Conservation (phyloP, 306 rosid species). For the Acacia confusa region DNA sequence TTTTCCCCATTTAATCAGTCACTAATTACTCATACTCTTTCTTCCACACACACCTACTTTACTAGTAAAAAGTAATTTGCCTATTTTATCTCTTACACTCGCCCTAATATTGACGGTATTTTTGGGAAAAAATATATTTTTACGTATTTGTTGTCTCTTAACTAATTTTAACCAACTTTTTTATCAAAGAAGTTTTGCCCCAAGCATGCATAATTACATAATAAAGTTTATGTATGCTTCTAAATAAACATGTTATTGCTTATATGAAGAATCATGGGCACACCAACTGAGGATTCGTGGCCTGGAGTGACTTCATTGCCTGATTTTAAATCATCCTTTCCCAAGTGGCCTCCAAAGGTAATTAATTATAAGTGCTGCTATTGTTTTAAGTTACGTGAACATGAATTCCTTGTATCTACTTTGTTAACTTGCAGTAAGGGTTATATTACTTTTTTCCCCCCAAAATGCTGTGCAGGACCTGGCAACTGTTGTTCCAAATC, state of each 20-base stretch:
- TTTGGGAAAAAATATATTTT: too few species aligned
- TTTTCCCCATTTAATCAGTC: too few species aligned
- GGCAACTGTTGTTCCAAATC: slow-evolving; percentile 79
- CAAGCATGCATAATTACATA: background rate
- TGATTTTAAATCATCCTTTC: slow-evolving; percentile 92
- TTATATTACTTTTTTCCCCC: background rate
- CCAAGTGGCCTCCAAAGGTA: slow-evolving; percentile 92
- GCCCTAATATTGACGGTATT: too few species aligned
- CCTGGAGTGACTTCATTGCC: slow-evolving; percentile 98
- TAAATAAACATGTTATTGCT: background rate
- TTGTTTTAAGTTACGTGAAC: slow-evolving; percentile 6
- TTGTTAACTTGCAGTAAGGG: background rate
- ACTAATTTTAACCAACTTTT: too few species aligned
- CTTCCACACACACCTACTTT: too few species aligned
- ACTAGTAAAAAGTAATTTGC: too few species aligned
- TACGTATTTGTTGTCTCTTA: too few species aligned
- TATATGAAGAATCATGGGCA: slow-evolving; percentile 81
- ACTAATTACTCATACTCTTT: too few species aligned
- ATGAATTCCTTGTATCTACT: slow-evolving; percentile 4
- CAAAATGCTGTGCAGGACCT: slow-evolving; percentile 47
- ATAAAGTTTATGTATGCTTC: background rate
- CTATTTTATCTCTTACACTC: too few species aligned
- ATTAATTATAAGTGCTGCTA: slow-evolving; percentile 1
- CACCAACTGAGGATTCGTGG: slow-evolving; percentile 95
- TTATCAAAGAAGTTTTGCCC: background rate